Evolutionary conservation across 257 asterid genomes (phyloP).

Genomic region (Petrea volubilis): DNA sequence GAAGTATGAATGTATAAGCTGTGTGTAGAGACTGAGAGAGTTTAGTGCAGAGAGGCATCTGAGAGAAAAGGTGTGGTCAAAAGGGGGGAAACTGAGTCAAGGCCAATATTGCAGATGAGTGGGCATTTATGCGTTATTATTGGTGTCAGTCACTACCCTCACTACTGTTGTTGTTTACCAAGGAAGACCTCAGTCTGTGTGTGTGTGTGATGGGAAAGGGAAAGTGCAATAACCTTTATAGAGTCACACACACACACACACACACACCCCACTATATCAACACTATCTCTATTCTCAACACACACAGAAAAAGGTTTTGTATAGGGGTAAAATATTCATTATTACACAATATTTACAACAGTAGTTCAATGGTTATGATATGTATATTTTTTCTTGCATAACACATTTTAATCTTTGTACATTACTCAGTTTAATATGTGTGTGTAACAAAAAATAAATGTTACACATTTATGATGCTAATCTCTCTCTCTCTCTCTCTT

Average conservation of each 20-base stretch:
- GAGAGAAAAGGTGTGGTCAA: slow-evolving; percentile 47
- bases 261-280: background rate
- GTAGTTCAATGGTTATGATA: too few species aligned
- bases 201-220: too few species aligned
- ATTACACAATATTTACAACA: too few species aligned
- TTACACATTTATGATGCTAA: background rate
- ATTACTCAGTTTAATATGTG: too few species aligned
- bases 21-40: background rate
- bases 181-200: background rate
- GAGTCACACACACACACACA: background rate
- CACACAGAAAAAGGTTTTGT: too few species aligned
- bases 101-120: slow-evolving; percentile 39
- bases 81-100: slow-evolving; percentile 38
- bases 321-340: too few species aligned
- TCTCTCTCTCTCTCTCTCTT: slow-evolving; percentile 16
- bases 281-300: background rate
- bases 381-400: too few species aligned
- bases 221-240: too few species aligned
- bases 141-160: slow-evolving; percentile 41
- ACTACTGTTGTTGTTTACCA: background rate
- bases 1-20: background rate
- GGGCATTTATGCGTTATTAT: slow-evolving; percentile 57
- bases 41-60: background rate
- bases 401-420: too few species aligned
- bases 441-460: too few species aligned